Conservation (phyloP, 2,329 filamentous ascomycete species). For the Ophiocordyceps camponoti-leonardi region DNA sequence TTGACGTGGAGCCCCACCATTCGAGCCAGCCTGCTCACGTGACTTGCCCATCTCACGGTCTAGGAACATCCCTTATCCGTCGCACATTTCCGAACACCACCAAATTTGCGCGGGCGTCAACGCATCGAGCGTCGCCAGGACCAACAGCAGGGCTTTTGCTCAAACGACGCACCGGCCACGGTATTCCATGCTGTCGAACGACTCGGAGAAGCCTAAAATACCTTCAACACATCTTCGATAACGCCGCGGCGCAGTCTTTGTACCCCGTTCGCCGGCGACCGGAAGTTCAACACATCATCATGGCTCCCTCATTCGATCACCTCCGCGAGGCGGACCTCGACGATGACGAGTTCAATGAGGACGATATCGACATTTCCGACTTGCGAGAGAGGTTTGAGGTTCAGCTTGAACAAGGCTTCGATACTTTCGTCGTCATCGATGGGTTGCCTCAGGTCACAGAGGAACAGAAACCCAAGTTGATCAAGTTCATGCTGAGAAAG, state of each 20-base stretch:
- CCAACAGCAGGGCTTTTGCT: neutral
- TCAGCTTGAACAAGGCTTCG: slow-evolving; percentile 85
- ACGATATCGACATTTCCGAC: slow-evolving; percentile 91
- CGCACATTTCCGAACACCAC: slow-evolving; percentile 22
- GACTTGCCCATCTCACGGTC: slow-evolving; percentile 22
- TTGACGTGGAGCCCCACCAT: neutral
- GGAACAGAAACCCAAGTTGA: slow-evolving; percentile 81
- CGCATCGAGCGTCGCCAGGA: neutral
- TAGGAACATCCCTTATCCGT: slow-evolving; percentile 22
- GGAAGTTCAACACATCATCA: slow-evolving; percentile 34
- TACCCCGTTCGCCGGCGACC: neutral
- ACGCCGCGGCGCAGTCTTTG: neutral
- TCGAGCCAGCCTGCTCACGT: slow-evolving; percentile 13
- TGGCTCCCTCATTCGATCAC: slow-evolving; percentile 82
- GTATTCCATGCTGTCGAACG: neutral
- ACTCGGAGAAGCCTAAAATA: neutral
- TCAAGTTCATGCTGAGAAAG: slow-evolving; percentile 94
- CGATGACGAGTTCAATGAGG: slow-evolving; percentile 73
- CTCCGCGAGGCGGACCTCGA: slow-evolving; percentile 80
- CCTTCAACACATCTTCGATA: neutral
- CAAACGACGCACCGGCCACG: neutral
- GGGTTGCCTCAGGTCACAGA: slow-evolving; percentile 79
- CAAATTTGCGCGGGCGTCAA: slow-evolving; percentile 18
- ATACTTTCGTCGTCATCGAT: slow-evolving; percentile 92
- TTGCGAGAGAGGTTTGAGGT: slow-evolving; percentile 90